A percentile compares a stretch with the other conserved stretches of the same genome.
Evolutionary conservation across 75 land plant genomes (phyloP).

Genomic region (Sequoia sempervirens): DNA sequence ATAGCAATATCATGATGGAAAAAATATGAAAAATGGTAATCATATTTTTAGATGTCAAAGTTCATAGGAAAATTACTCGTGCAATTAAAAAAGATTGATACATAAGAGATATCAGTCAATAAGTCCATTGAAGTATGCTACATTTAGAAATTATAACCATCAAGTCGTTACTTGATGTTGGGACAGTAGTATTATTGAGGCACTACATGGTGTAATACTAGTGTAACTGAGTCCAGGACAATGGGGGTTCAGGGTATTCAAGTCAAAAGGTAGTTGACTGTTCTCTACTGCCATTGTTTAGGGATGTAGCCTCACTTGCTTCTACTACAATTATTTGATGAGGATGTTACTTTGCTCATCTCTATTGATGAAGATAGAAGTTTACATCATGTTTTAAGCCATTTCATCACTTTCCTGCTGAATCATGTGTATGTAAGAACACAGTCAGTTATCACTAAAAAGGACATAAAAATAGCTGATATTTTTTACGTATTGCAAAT

Average conservation of each 20-base stretch:
- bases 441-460: not conserved
- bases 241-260: not conserved
- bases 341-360: too few relatives aligned
- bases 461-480: not conserved
- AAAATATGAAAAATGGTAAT: not conserved
- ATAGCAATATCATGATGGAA: not conserved
- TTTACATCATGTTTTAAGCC: not conserved
- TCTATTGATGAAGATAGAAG: too few relatives aligned
- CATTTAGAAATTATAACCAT: not conserved
- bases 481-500: not conserved
- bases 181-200: not conserved
- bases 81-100: not conserved
- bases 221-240: not conserved
- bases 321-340: too few relatives aligned
- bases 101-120: not conserved
- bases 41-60: not conserved
- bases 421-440: too few relatives aligned
- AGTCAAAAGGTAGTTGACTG: not conserved
- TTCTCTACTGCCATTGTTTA: not conserved
- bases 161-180: not conserved
- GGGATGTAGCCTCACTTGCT: not conserved
- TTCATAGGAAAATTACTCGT: not conserved
- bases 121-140: not conserved
- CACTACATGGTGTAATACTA: not conserved
- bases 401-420: not conserved